Conservation (phyloP, 1,284 basidiomycete genomes). For the Cutaneotrichosporon cavernicola region DNA sequence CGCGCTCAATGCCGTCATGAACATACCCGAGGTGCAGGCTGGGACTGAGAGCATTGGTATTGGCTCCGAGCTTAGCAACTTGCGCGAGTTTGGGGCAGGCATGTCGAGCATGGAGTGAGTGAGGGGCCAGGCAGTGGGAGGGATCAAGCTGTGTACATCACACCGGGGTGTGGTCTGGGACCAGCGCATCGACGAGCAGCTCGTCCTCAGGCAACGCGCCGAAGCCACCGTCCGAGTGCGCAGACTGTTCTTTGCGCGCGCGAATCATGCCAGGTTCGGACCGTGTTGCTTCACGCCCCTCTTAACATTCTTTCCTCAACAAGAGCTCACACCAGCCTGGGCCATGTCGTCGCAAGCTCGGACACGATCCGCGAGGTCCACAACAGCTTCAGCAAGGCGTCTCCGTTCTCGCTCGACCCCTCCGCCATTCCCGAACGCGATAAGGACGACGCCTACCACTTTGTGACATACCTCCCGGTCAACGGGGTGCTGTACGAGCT, state of each 20-base stretch:
- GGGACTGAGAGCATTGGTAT: constrained; percentile 13
- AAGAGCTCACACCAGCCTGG: constrained; percentile 54
- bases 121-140: not conserved
- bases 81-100: constrained; percentile 72
- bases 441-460: constrained; percentile 89
- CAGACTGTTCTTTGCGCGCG: too few relatives aligned
- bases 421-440: constrained; percentile 58
- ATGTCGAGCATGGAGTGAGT: constrained; percentile 70
- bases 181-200: too few relatives aligned
- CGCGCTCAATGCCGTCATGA: constrained; percentile 87
- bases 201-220: too few relatives aligned
- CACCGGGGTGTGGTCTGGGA: too few relatives aligned
- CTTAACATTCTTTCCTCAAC: not conserved
- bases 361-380: constrained; percentile 20
- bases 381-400: constrained; percentile 62
- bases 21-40: constrained; percentile 57
- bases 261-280: too few relatives aligned
- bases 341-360: constrained; percentile 17
- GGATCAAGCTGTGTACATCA: not conserved
- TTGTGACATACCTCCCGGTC: constrained; percentile 82
- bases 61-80: constrained; percentile 65
- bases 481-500: constrained; percentile 83
- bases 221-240: too few relatives aligned
- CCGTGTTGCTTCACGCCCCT: not conserved
- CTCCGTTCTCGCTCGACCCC: constrained; percentile 77